Conservation (phyloP, 1,284 basidiomycete species). For the Flammula alnicola region DNA sequence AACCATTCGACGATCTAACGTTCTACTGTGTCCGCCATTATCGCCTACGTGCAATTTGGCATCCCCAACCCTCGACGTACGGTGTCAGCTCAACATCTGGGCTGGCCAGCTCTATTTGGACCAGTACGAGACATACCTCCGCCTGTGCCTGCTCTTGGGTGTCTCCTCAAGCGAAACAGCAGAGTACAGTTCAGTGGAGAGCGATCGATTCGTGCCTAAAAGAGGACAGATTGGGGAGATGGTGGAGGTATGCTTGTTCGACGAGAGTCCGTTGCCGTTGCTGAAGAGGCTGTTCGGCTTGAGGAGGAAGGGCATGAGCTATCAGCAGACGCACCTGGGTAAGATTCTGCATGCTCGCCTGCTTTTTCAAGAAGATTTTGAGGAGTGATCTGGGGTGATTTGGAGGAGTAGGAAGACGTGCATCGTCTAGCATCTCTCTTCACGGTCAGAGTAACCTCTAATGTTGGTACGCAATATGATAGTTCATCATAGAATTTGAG, state of each 20-base stretch:
- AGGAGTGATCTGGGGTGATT: no score
- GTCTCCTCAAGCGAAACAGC: slow-evolving; percentile 28
- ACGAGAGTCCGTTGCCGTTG: slow-evolving; percentile 34
- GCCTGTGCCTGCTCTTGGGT: slow-evolving; percentile 42
- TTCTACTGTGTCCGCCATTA: slow-evolving; percentile 32
- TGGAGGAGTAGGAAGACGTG: no score
- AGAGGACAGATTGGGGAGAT: slow-evolving; percentile 22
- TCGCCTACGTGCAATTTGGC: slow-evolving; percentile 18
- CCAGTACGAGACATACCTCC: slow-evolving; percentile 35
- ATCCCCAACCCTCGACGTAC: slow-evolving; percentile 23
- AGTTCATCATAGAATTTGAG: no score
- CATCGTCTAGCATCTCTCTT: no score
- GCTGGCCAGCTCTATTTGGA: slow-evolving; percentile 48
- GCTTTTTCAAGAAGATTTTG: slow-evolving; percentile 34
- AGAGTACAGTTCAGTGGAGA: slow-evolving; percentile 21
- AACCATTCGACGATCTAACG: slow-evolving; percentile 40
- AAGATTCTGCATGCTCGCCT: slow-evolving; percentile 39
- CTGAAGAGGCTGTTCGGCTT: slow-evolving; percentile 39
- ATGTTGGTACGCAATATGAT: no score
- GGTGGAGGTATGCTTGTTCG: slow-evolving; percentile 30
- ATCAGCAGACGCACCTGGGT: slow-evolving; percentile 45
- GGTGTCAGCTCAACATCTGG: slow-evolving; percentile 45
- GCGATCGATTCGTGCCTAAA: slow-evolving; percentile 41
- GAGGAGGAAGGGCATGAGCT: slow-evolving; percentile 48
- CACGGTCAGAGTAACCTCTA: no score